Base-by-base conservation (phyloP, 148 eudicot species). In the Silene uniflora region DNA sequence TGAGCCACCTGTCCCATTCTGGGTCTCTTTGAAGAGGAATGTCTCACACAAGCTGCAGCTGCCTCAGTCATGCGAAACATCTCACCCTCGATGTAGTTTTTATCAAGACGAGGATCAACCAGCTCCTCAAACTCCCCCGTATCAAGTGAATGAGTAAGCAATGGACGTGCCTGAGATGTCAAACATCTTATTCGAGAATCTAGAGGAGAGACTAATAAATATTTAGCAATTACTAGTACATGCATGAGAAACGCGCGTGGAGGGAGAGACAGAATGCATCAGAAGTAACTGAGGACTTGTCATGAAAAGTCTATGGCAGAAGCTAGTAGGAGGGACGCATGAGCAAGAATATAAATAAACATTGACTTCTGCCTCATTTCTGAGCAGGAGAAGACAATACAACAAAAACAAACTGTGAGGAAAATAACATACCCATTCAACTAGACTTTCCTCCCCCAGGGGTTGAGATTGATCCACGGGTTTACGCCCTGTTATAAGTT, bases 1-100 rank as follows among this genome's bases (percentile, higher is more conserved):
- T 54, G 60, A 47, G 27, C 71, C 83, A 91, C 98, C 98, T 90
- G 97, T 76, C 97, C 93, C 98, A 94, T 91, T 79, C 80, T 81
- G 23, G 98, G 98, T 79, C 98, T 88, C 71, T 86, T 91, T 18
- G 82, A 29, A 59, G 92, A 82, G 52, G 91, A 90, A 80, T 94
- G 92, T 69, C 97, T 90, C 67, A 91, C 96, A 77, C 98, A 94
- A 73, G 93, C 93, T 52, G 93, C 93, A 76, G 98, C 98, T 74
- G 89, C 92, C 85, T 94, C 92, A 65, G 91, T 82, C 88, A 90
- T 84, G 17, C 76, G 78, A 35, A 84, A 83, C 89, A 94, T 82
- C 82, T 91, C 93, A 68, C 67, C 73, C 29, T 74, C 87, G 62
- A 83, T 80, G 68, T 79, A 94, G 66, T 89, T 84, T 29, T 76